Conservation (phyloP, 805 yeast species). For the Ogataea methanolica region DNA sequence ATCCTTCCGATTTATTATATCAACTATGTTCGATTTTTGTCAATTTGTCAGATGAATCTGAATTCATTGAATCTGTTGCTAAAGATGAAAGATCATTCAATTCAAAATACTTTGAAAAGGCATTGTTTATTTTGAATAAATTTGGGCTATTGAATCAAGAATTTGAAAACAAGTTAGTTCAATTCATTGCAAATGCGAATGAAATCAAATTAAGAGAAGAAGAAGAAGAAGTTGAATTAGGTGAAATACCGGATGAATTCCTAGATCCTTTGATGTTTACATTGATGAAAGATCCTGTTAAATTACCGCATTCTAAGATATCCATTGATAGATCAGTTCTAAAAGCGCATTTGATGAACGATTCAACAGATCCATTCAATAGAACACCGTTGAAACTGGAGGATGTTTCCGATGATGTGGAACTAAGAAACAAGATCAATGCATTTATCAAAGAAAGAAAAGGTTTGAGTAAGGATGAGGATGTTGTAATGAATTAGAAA, state of each 20-base stretch:
- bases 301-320: constrained; percentile 81
- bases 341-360: constrained; percentile 89
- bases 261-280: constrained; percentile 97
- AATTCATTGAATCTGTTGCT: constrained; percentile 76
- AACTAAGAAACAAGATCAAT: constrained; percentile 56
- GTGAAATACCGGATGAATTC: constrained; percentile 94
- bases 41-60: constrained; percentile 59
- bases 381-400: constrained; percentile 86
- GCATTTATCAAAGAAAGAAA: constrained; percentile 49
- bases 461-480: constrained; percentile 12
- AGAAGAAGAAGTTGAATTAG: constrained; percentile 81
- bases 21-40: constrained; percentile 72
- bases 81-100: constrained; percentile 89
- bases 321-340: constrained; percentile 87
- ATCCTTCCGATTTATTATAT: constrained; percentile 67
- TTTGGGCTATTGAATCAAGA: constrained; percentile 48
- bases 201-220: constrained; percentile 56
- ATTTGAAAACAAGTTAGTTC: constrained; percentile 44
- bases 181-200: constrained; percentile 67
- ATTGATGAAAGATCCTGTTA: constrained; percentile 93
- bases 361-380: constrained; percentile 96
- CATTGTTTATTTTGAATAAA: constrained; percentile 57
- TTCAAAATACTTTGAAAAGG: constrained; percentile 61
- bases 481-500: constrained; percentile 1
- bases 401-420: constrained; percentile 78